A percentile compares a stretch with the other conserved stretches of the same genome.
phyloP scores from a whole-genome alignment of 2,329 filamentous ascomycete species.

The Paramyrothecium sp. region DNA sequence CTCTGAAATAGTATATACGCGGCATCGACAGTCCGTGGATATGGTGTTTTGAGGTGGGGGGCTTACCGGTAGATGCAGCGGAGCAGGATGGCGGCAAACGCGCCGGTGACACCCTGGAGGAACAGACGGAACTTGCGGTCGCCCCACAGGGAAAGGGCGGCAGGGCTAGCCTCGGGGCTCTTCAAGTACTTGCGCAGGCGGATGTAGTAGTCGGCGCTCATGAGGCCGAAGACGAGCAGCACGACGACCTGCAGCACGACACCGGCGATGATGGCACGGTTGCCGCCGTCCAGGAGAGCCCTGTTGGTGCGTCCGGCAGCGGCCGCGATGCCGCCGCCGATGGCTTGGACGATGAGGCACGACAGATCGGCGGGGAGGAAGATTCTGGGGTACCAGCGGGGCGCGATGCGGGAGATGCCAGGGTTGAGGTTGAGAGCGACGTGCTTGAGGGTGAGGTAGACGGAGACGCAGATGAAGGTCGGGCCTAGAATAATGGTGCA shows the following conservation, averaged over 20 bases:
- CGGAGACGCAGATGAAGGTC: slow-evolving; percentile 59
- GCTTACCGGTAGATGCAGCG: slow-evolving; percentile 55
- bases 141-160: slow-evolving; percentile 36
- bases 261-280: slow-evolving; percentile 52
- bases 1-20: neutral
- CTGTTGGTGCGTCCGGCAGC: slow-evolving; percentile 38
- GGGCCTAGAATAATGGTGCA: slow-evolving; percentile 58
- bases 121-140: slow-evolving; percentile 43
- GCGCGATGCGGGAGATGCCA: slow-evolving; percentile 47
- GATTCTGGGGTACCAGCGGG: slow-evolving; percentile 52
- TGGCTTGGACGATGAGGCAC: slow-evolving; percentile 57
- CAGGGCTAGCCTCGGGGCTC: slow-evolving; percentile 24
- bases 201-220: slow-evolving; percentile 44
- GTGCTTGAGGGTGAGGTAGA: slow-evolving; percentile 66
- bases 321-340: slow-evolving; percentile 56
- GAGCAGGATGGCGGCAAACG: slow-evolving; percentile 45
- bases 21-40: neutral
- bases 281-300: slow-evolving; percentile 41
- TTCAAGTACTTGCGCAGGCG: slow-evolving; percentile 38
- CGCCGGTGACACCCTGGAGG: slow-evolving; percentile 38
- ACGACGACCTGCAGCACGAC: slow-evolving; percentile 54
- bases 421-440: slow-evolving; percentile 48
- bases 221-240: slow-evolving; percentile 41
- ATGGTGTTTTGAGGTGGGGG: neutral
- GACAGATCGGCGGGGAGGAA: slow-evolving; percentile 60